Conservation (phyloP, 441 rosid species). For the Populus tomentosa region DNA sequence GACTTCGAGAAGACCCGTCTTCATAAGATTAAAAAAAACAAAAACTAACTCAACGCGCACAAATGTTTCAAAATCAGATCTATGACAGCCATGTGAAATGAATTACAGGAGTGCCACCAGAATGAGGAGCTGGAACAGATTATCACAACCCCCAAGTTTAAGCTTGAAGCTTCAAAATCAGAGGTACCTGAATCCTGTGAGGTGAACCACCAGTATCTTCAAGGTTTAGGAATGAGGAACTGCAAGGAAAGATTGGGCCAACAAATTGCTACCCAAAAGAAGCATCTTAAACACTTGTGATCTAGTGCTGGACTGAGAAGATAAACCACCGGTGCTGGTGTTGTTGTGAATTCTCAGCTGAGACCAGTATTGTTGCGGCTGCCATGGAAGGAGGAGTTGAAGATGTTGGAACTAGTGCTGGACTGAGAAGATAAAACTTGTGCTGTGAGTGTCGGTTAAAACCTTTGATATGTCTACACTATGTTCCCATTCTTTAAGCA, state of each 20-base stretch:
- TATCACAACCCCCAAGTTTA: not conserved
- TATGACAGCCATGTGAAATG: not conserved
- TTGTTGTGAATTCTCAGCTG: no score
- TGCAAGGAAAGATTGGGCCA: not conserved
- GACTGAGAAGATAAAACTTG: no score
- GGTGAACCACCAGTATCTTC: not conserved
- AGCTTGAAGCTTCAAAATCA: not conserved
- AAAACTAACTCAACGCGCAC: not conserved
- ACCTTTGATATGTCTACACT: no score
- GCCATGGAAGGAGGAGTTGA: no score
- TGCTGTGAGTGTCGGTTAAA: no score
- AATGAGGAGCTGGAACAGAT: not conserved
- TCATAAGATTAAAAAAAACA: not conserved
- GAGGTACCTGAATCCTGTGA: conserved; percentile 2
- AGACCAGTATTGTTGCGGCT: no score
- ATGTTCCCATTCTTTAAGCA: no score
- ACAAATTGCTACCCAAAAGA: not conserved
- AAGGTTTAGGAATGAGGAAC: not conserved
- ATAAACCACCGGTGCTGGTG: not conserved
- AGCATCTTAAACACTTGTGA: not conserved
- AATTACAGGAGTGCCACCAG: not conserved
- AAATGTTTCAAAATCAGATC: not conserved
- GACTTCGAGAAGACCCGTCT: not conserved
- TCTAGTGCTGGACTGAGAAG: not conserved
- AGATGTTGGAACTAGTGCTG: no score